Evolutionary conservation across 352 stramenopile species (phyloP).

Genomic region (Phytophthora pseudosyringae): DNA sequence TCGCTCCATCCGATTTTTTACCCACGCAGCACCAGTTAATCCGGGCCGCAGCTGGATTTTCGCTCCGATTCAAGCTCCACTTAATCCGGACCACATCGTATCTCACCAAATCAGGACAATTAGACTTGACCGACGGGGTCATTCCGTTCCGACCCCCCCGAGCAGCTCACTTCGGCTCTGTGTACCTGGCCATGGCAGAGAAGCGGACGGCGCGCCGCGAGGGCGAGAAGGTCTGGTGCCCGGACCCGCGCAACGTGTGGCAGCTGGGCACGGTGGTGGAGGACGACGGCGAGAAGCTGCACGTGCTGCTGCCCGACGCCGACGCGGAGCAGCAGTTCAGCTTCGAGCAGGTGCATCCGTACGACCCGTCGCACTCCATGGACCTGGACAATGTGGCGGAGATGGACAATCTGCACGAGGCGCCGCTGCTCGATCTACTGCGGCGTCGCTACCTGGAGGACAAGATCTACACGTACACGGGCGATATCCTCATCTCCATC

Average conservation of each 20-base stretch:
- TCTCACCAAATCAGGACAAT: slow-evolving; percentile 29
- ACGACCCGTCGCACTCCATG: slow-evolving; percentile 90
- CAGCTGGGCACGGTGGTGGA: slow-evolving; percentile 86
- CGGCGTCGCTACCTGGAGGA: slow-evolving; percentile 89
- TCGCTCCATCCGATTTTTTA: slow-evolving; percentile 5
- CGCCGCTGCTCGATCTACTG: slow-evolving; percentile 90
- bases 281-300: slow-evolving; percentile 85
- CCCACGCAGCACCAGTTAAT: slow-evolving; percentile 11
- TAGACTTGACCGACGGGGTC: slow-evolving; percentile 1
- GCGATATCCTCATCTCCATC: slow-evolving; percentile 96
- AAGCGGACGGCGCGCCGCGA: slow-evolving; percentile 72
- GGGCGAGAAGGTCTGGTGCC: slow-evolving; percentile 90
- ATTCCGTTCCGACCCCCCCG: slow-evolving; percentile 19
- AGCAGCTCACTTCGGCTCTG: slow-evolving; percentile 14
- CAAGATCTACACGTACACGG: slow-evolving; percentile 96
- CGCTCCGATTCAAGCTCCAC: neutral
- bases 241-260: slow-evolving; percentile 87
- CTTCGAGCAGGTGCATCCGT: slow-evolving; percentile 87
- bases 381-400: slow-evolving; percentile 93
- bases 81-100: slow-evolving; percentile 27
- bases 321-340: slow-evolving; percentile 85
- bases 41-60: slow-evolving; percentile 14
- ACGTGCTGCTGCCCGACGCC: slow-evolving; percentile 80
- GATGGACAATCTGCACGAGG: slow-evolving; percentile 94
- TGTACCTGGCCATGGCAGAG: slow-evolving; percentile 32